These are phyloP conservation scores for Glebionis coronaria DNA, from an alignment of 129 eudicot species.

Conservation along the genomic window DNA sequence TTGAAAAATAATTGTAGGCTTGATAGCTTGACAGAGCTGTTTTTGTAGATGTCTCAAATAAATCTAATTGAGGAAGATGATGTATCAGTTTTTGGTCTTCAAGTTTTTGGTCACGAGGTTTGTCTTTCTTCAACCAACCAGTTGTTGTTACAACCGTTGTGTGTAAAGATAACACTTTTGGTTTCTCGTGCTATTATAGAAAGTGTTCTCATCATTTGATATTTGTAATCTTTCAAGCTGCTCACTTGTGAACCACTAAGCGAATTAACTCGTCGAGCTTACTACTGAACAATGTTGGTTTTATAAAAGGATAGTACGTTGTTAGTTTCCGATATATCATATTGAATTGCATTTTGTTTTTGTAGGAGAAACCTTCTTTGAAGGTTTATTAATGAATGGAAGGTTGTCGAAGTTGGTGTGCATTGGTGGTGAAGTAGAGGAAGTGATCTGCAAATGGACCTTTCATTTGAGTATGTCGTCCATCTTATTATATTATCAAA, in stretches of 20 bases:
- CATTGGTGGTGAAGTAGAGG: conserved; percentile 48
- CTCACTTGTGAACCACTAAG: conserved; percentile 32
- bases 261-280: conserved; percentile 28
- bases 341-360: conserved; percentile 8
- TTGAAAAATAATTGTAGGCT: too few species aligned
- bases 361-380: conserved; percentile 68
- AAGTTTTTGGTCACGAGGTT: conserved; percentile 86
- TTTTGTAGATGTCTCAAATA: conserved; percentile 53
- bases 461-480: conserved; percentile 38
- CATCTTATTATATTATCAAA: conserved; percentile 4
- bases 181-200: conserved; percentile 37
- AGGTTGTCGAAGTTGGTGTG: conserved; percentile 61
- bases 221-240: conserved; percentile 43
- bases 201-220: conserved; percentile 38
- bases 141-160: not conserved
- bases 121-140: conserved; percentile 15
- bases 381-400: conserved; percentile 64
- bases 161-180: conserved; percentile 4
- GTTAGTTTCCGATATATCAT: not conserved
- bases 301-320: not conserved
- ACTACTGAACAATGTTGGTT: conserved; percentile 21
- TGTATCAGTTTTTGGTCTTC: conserved; percentile 67
- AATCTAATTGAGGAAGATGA: conserved; percentile 52
- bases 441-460: conserved; percentile 73
- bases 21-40: not conserved